These are phyloP conservation scores for Ophiocordyceps camponoti-saundersi DNA, from an alignment of 2,329 filamentous ascomycete genomes.

Conservation along the genomic window DNA sequence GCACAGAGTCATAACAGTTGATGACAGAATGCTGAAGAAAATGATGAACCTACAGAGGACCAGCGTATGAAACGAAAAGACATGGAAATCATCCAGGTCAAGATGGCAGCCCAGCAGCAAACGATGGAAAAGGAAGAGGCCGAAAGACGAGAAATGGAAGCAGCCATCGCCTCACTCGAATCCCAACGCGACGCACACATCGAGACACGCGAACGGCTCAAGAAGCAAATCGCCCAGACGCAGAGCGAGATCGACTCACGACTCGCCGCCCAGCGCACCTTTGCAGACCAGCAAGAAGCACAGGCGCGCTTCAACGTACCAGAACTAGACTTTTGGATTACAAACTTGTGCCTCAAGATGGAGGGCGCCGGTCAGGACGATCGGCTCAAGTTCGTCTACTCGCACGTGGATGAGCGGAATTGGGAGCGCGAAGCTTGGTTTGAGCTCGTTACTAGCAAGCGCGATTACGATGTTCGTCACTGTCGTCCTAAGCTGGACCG, in stretches of 20 bases:
- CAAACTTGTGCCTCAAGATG: conserved; percentile 73
- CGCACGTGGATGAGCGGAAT: conserved; percentile 69
- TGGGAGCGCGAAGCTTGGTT: conserved; percentile 89
- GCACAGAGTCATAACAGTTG: neutral
- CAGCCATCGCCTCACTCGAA: conserved; percentile 39
- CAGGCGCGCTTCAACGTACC: conserved; percentile 82
- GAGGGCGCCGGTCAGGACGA: conserved; percentile 77
- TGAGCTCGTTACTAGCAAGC: conserved; percentile 63
- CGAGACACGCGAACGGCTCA: conserved; percentile 36
- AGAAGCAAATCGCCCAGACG: conserved; percentile 46
- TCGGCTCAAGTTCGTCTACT: conserved; percentile 77
- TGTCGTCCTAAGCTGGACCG: conserved; percentile 68
- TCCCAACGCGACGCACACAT: conserved; percentile 44
- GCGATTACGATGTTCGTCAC: conserved; percentile 73
- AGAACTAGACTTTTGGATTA: conserved; percentile 92
- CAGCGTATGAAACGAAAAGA: conserved; percentile 77
- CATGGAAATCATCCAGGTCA: conserved; percentile 65
- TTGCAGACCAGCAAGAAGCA: conserved; percentile 59
- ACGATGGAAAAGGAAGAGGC: conserved; percentile 60
- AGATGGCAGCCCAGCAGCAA: conserved; percentile 53
- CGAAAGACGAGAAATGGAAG: conserved; percentile 61
- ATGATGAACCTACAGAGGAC: conserved; percentile 46
- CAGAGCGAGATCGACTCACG: conserved; percentile 54
- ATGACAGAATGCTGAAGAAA: neutral
- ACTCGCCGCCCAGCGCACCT: conserved; percentile 53